phyloP scores from a whole-genome alignment of 2,329 filamentous ascomycete species.

The Gnomoniopsis sp. region DNA sequence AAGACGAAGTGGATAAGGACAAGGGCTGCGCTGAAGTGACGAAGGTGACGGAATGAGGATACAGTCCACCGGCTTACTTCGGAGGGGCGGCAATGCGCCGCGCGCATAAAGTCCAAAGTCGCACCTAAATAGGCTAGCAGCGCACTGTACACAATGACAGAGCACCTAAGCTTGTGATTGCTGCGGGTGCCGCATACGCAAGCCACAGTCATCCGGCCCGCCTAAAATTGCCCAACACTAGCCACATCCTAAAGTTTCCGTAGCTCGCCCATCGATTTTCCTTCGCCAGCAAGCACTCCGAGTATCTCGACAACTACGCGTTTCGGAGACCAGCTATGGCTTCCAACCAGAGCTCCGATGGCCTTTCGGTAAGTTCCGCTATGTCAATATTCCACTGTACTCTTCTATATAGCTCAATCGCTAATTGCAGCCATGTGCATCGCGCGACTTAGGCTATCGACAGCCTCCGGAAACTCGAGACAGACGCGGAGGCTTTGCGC shows the following conservation, averaged over 20 bases:
- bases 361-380: constrained; percentile 27
- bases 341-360: constrained; percentile 27
- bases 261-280: constrained; percentile 1
- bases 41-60: constrained; percentile 2
- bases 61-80: not conserved
- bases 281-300: no score
- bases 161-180: no score
- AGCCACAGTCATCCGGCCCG: not conserved
- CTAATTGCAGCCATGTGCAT: constrained; percentile 1
- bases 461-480: constrained; percentile 37
- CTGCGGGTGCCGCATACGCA: not conserved
- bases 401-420: constrained; percentile 13
- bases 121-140: no score
- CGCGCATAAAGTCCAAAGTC: no score
- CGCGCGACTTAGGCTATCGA: constrained; percentile 28
- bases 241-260: constrained; percentile 5
- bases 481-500: constrained; percentile 34
- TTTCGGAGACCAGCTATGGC: constrained; percentile 29
- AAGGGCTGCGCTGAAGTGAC: not conserved
- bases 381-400: constrained; percentile 20
- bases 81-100: not conserved
- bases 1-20: not conserved
- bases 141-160: no score
- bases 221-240: no score
- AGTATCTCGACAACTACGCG: not conserved